Evolutionary conservation across 768 basidiomycete genomes (phyloP), one percentile per base, ranked within the genome.

Genomic region (Postia placenta): DNA sequence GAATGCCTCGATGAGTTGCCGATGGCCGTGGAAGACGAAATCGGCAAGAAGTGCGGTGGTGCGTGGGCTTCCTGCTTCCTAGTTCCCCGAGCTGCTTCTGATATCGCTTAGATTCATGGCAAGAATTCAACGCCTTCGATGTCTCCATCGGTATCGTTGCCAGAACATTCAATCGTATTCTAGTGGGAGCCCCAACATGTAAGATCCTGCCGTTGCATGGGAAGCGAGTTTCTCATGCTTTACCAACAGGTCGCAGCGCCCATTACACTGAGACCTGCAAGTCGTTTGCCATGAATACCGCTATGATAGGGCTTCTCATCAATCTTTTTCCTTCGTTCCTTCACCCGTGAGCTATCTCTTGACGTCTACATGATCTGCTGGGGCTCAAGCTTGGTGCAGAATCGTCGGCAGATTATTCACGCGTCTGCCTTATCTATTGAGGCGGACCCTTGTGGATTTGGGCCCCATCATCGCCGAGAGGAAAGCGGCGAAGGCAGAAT

Each of bases 271-370:
- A 38, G n/a, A 41, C 30, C 9, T 30, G 47, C 30, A 25, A 27
- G 15, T 27, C 23, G 2, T 48, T 48, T 37, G 38, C 37, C 25
- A 40, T 38, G 17, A 48, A 48, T 15, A 48, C 30, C 9, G 20
- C 38, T 7, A 38, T 48, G 15, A 26, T 40, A 12, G 30, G 47
- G 20, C 20, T 38, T n/a, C 19, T 48, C 14, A 38, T 48, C 25
- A 48, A 48, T 17, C 25, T 48, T 20, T 40, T 48, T 25, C 47
- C 47, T 27, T 41, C 12, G 2, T 48, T 48, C 37, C 24, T 48
- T 9, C 35, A 40, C 7, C 47, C 47, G 47, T 48, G 24, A 25
- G 47, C 39, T 5, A 5, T 15, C 22, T 40, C 30, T 26, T 5
- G 17, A 11, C 26, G 2, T n/a, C 25, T 3, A 22, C 4, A 4